phyloP scores from a whole-genome alignment of 2,329 filamentous ascomycete genomes.

The Monosporascus sp. region DNA sequence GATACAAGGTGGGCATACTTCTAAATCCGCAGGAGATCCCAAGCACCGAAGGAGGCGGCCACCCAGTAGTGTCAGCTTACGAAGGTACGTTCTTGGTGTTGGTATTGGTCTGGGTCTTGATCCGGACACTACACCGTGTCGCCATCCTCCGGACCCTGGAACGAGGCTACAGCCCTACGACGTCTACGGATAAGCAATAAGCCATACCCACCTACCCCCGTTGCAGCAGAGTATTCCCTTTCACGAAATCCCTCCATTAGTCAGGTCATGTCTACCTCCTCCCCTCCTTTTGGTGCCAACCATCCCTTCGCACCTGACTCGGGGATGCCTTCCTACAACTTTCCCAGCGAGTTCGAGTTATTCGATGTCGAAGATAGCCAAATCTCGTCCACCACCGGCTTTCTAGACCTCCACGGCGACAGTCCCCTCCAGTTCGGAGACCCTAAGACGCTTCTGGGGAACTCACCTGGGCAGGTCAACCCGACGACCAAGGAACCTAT shows the following conservation, averaged over 20 bases:
- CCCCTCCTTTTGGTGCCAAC: constrained; percentile 14
- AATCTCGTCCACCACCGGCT: constrained; percentile 21
- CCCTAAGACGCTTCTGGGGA: constrained; percentile 12
- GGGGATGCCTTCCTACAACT: constrained; percentile 27
- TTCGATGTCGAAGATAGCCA: constrained; percentile 27
- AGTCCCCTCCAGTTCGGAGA: constrained; percentile 18
- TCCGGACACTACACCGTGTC: neutral
- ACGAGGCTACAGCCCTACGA: neutral
- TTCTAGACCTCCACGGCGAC: constrained; percentile 24
- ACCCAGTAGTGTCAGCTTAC: neutral
- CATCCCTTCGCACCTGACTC: constrained; percentile 29
- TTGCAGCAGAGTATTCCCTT: neutral
- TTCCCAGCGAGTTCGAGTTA: constrained; percentile 31
- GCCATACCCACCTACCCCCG: neutral
- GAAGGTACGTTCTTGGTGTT: neutral
- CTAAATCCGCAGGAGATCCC: neutral
- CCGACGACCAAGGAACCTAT: constrained; percentile 5
- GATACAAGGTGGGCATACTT: neutral
- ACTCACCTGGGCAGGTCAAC: constrained; percentile 5
- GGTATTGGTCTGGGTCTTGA: neutral
- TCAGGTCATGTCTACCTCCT: constrained; percentile 17
- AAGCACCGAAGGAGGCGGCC: neutral
- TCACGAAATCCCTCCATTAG: neutral
- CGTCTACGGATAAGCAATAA: neutral
- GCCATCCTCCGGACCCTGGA: neutral